phyloP scores from a whole-genome alignment of 441 rosid genomes.

The Cnidoscolus chayamansa region DNA sequence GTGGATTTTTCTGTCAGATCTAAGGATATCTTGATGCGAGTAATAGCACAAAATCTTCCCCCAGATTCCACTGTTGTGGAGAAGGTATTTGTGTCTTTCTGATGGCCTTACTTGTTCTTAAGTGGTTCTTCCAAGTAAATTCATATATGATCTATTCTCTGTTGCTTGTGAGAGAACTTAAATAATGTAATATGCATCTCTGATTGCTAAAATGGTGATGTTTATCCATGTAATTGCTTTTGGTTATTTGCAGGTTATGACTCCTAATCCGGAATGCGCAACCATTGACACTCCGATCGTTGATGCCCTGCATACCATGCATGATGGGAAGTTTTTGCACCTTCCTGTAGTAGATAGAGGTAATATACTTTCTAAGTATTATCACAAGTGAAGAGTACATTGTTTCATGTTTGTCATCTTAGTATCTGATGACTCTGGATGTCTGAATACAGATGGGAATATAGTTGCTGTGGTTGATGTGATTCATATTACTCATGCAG shows the following conservation, averaged over 20 bases:
- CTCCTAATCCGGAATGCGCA: conserved; percentile 92
- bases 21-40: conserved; percentile 94
- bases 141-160: background rate
- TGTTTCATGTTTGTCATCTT: conserved; percentile 15
- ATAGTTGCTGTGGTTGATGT: conserved; percentile 84
- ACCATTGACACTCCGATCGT: conserved; percentile 81
- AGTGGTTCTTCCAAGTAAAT: background rate
- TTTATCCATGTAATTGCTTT: conserved; percentile 14
- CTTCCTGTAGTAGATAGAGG: conserved; percentile 91
- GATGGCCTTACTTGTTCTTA: background rate
- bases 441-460: conserved; percentile 62
- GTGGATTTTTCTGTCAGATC: conserved; percentile 50
- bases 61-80: conserved; percentile 71
- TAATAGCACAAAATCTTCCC: conserved; percentile 71
- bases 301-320: conserved; percentile 92
- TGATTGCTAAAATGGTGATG: conserved; percentile 6
- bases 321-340: conserved; percentile 93
- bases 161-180: too few relatives aligned
- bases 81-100: conserved; percentile 48
- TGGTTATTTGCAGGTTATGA: conserved; percentile 67
- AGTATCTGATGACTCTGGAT: conserved; percentile 29
- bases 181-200: background rate
- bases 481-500: conserved; percentile 84
- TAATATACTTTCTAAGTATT: conserved; percentile 17
- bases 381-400: conserved; percentile 5